These are phyloP conservation scores for Triticum timopheevii DNA, from an alignment of 176 grass and related monocot species.

Conservation along the genomic window DNA sequence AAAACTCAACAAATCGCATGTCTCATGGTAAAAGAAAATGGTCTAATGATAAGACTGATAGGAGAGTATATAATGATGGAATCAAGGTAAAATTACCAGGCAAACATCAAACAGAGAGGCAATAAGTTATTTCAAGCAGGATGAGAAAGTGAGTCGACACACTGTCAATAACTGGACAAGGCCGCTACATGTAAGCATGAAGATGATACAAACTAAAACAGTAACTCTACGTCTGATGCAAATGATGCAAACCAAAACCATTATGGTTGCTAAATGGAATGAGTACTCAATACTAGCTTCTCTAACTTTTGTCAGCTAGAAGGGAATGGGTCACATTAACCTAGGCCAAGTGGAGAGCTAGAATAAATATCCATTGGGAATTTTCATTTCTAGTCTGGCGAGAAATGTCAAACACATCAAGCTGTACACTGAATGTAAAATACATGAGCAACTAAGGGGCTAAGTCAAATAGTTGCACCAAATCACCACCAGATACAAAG, in stretches of 20 bases:
- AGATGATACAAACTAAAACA: background rate
- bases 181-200: background rate
- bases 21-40: background rate
- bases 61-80: background rate
- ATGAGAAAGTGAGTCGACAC: background rate
- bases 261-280: background rate
- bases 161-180: background rate
- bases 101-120: slow-evolving; percentile 13
- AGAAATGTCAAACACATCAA: slow-evolving; percentile 21
- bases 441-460: background rate
- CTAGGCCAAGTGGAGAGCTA: slow-evolving; percentile 23
- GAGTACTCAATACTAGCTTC: slow-evolving; percentile 4
- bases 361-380: slow-evolving; percentile 29
- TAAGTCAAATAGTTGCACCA: background rate
- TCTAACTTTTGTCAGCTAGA: slow-evolving; percentile 13
- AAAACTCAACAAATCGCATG: slow-evolving; percentile 2
- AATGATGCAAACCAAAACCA: slow-evolving; percentile 18
- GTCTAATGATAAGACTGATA: background rate
- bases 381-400: background rate
- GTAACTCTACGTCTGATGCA: background rate
- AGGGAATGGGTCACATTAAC: background rate
- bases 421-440: background rate
- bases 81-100: background rate
- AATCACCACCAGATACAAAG: background rate
- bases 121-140: background rate